These are phyloP conservation scores for Mycena albidolilacea DNA, from an alignment of 768 basidiomycete genomes.

Conservation along the genomic window DNA sequence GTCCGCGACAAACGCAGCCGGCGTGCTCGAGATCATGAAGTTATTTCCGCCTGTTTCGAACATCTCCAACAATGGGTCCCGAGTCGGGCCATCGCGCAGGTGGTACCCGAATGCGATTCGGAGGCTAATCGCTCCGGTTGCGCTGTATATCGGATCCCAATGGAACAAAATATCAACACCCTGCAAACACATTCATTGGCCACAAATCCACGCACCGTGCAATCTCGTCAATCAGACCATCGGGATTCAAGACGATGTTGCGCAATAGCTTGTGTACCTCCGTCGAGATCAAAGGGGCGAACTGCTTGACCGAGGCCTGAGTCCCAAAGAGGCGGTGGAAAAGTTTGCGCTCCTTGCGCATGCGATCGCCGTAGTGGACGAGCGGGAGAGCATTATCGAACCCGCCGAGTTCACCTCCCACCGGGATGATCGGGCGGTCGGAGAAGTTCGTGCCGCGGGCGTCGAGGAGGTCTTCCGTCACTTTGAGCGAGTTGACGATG, in stretches of 20 bases:
- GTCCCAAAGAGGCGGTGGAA: constrained; percentile 1
- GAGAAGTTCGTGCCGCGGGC: neutral
- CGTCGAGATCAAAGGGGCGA: neutral
- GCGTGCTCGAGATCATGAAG: neutral
- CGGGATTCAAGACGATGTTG: neutral
- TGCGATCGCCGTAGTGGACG: neutral
- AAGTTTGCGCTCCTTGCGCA: constrained; percentile 5
- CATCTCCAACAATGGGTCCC: neutral
- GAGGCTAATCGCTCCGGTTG: neutral
- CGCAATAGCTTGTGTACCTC: neutral
- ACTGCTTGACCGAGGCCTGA: neutral
- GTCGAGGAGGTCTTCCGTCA: constrained; percentile 4
- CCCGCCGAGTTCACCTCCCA: neutral
- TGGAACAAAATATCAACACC: neutral
- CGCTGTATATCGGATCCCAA: neutral
- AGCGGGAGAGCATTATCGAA: neutral
- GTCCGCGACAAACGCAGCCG: constrained; percentile 9
- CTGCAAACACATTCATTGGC: neutral
- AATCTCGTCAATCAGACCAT: neutral
- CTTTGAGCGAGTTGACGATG: neutral
- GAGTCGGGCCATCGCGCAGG: neutral
- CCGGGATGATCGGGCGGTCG: neutral
- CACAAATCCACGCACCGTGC: neutral
- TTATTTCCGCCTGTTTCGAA: constrained; percentile 10
- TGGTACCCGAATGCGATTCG: neutral